Percentiles rank a stretch among this genome's conserved stretches.
Conservation (phyloP, 345 rosid genomes). For the Rhodamnia rubescens region DNA sequence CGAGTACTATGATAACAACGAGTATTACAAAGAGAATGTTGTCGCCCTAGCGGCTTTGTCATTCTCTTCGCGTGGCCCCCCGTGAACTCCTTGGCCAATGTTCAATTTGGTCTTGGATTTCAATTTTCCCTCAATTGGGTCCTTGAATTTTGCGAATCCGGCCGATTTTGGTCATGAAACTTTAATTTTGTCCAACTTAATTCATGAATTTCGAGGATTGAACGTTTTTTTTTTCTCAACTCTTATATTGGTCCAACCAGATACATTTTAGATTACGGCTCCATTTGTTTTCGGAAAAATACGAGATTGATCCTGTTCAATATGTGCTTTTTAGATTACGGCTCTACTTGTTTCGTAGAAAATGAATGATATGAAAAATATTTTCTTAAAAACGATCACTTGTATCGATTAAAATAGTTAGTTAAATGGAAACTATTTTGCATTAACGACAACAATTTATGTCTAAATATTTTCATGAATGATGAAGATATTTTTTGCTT, state of each 20-base stretch:
- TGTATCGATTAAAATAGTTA: too few relatives aligned
- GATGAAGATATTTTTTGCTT: too few relatives aligned
- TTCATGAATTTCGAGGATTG: neutral
- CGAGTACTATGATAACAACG: constrained; percentile 38
- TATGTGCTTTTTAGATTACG: neutral
- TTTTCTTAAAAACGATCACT: too few relatives aligned
- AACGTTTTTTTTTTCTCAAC: neutral
- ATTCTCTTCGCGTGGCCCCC: too few relatives aligned
- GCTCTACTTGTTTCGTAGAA: too few relatives aligned
- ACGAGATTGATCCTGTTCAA: neutral
- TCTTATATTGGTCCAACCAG: neutral
- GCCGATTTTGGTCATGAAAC: neutral
- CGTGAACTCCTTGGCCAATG: neutral
- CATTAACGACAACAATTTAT: too few relatives aligned
- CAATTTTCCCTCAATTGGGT: neutral
- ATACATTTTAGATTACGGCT: neutral
- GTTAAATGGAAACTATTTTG: too few relatives aligned
- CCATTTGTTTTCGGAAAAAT: neutral
- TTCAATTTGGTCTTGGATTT: neutral
- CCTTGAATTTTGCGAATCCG: neutral
- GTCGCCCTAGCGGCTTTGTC: too few relatives aligned
- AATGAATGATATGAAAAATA: too few relatives aligned
- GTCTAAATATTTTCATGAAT: too few relatives aligned
- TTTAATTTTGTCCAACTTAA: neutral
- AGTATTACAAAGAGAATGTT: constrained; percentile 22